phyloP scores from a whole-genome alignment of 306 rosid species.

The Benincasa hispida region DNA sequence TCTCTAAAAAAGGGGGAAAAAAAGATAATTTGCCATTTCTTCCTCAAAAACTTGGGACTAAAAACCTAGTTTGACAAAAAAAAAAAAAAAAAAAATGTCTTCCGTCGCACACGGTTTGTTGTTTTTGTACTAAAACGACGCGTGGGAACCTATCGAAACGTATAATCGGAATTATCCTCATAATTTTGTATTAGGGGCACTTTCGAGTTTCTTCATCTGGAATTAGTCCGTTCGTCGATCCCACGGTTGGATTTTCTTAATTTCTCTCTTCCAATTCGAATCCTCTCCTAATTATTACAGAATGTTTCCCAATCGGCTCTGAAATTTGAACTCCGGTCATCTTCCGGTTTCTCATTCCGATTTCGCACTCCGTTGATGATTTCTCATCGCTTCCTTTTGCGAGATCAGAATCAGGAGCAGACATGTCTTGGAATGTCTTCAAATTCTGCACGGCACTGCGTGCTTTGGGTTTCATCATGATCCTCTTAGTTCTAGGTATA shows the following conservation, averaged over 20 bases:
- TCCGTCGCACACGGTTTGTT: background rate
- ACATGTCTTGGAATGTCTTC: constrained; percentile 62
- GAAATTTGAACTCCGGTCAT: background rate
- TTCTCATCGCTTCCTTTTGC: background rate
- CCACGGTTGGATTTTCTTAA: background rate
- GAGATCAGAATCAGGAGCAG: background rate
- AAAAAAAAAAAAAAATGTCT: too few relatives aligned
- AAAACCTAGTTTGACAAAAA: too few relatives aligned
- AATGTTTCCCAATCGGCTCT: background rate
- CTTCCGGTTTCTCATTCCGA: background rate
- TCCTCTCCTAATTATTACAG: background rate
- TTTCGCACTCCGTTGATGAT: background rate
- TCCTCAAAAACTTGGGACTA: too few relatives aligned
- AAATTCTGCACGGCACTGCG: constrained; percentile 44
- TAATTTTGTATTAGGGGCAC: background rate
- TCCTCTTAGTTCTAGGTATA: constrained; percentile 36
- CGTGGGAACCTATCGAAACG: background rate
- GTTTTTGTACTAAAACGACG: background rate
- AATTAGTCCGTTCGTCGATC: background rate
- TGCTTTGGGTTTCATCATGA: constrained; percentile 52
- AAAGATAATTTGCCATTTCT: too few relatives aligned
- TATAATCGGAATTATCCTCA: background rate
- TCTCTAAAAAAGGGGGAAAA: too few relatives aligned
- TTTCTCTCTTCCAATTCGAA: background rate
- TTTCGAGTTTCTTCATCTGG: background rate